phyloP scores from a whole-genome alignment of 768 basidiomycete genomes.

The Russula virescens region DNA sequence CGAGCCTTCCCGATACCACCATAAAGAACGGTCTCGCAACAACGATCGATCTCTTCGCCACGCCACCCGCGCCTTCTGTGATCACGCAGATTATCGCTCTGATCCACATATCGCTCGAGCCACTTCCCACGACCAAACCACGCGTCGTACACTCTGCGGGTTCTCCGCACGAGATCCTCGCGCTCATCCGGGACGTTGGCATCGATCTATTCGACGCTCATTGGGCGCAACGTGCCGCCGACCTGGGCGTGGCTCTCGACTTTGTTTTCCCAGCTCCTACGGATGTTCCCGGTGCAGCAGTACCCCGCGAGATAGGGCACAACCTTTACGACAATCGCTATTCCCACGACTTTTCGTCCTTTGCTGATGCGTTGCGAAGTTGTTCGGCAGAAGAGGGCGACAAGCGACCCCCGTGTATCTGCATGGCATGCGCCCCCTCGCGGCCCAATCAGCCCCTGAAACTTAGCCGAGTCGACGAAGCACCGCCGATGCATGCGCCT shows the following conservation, averaged over 20 bases:
- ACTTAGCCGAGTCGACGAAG: conserved; percentile 24
- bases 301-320: conserved; percentile 51
- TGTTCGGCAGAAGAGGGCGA: conserved; percentile 30
- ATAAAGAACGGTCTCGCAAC: background rate
- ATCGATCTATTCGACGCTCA: conserved; percentile 70
- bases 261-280: conserved; percentile 57
- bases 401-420: conserved; percentile 33
- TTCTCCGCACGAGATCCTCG: conserved; percentile 74
- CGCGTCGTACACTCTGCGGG: conserved; percentile 50
- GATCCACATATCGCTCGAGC: conserved; percentile 52
- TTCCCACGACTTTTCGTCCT: conserved; percentile 51
- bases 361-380: conserved; percentile 46
- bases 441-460: conserved; percentile 17
- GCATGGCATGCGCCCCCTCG: conserved; percentile 30
- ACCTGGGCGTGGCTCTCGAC: conserved; percentile 70
- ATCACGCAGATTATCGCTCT: conserved; percentile 35
- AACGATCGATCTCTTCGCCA: background rate
- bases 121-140: conserved; percentile 50
- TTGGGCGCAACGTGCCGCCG: conserved; percentile 66
- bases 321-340: conserved; percentile 63
- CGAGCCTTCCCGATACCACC: background rate
- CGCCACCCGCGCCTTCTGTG: conserved; percentile 4
- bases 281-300: conserved; percentile 1
- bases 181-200: conserved; percentile 56
- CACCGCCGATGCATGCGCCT: conserved; percentile 32